A percentile compares a stretch with the other conserved stretches of the same genome.
phyloP scores from a whole-genome alignment of 83 land plant genomes.

The Picea mariana region DNA sequence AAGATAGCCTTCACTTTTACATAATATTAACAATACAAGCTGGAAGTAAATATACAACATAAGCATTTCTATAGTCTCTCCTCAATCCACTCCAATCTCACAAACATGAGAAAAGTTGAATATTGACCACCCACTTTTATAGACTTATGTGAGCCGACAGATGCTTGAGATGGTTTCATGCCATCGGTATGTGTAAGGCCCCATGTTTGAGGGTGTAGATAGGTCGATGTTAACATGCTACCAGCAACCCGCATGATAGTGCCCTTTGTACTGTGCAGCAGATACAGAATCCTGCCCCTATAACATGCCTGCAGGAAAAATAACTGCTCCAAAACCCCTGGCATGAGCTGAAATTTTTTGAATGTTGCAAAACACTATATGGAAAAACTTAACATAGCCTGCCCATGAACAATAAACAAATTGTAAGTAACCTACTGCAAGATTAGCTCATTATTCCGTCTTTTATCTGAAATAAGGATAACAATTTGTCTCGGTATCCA shows the following conservation, averaged over 20 bases:
- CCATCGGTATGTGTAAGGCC: neutral
- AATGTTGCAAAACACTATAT: neutral
- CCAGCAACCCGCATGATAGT: neutral
- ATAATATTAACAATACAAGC: slow-evolving; percentile 8
- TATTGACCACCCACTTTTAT: neutral
- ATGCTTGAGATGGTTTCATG: slow-evolving; percentile 5
- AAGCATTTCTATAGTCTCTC: neutral
- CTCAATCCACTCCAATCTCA: neutral
- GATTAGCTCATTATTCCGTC: neutral
- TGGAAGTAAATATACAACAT: neutral
- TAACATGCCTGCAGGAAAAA: neutral
- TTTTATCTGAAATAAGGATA: neutral
- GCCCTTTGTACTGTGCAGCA: neutral
- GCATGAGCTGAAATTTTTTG: slow-evolving; percentile 1
- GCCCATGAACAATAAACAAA: slow-evolving; percentile 13
- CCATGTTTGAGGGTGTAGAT: neutral
- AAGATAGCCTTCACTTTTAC: neutral
- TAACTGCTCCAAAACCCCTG: slow-evolving; percentile 14
- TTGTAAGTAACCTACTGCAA: neutral
- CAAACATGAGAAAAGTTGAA: neutral
- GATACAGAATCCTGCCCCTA: slow-evolving; percentile 3
- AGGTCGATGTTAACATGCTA: neutral
- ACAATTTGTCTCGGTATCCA: neutral
- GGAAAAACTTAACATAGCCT: slow-evolving; percentile 16
- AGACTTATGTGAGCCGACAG: neutral